phyloP scores from a whole-genome alignment of 192 early-diverging fungal species.

The Oehlia diaphana region DNA sequence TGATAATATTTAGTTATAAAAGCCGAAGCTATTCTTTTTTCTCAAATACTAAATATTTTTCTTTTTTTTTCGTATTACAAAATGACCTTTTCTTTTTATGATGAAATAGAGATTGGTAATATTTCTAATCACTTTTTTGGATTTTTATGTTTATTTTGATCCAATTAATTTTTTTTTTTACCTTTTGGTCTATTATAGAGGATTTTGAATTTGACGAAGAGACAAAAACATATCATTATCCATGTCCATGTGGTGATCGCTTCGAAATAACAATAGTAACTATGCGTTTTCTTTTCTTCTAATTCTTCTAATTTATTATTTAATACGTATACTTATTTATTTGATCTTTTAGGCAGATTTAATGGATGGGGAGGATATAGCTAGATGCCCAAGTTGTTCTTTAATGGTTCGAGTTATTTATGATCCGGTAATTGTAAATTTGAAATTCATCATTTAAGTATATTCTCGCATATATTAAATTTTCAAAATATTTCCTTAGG shows the following conservation, averaged over 20 bases:
- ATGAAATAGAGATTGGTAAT: background rate
- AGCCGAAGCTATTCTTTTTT: too few relatives aligned
- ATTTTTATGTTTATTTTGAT: background rate
- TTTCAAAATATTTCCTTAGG: background rate
- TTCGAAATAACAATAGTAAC: slow-evolving; percentile 81
- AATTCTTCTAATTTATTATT: slow-evolving; percentile 2
- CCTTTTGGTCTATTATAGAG: slow-evolving; percentile 41
- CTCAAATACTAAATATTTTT: too few relatives aligned
- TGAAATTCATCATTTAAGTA: too few relatives aligned
- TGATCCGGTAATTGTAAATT: slow-evolving; percentile 56
- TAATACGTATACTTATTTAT: background rate
- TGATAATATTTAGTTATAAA: too few relatives aligned
- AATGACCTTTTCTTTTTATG: background rate
- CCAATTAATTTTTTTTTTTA: slow-evolving; percentile 24
- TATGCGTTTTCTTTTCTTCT: background rate
- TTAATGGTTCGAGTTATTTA: slow-evolving; percentile 89
- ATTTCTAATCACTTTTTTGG: too few relatives aligned
- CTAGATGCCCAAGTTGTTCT: slow-evolving; percentile 90
- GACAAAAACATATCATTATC: slow-evolving; percentile 79
- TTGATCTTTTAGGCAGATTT: slow-evolving; percentile 61
- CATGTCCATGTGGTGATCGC: slow-evolving; percentile 96
- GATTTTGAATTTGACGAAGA: slow-evolving; percentile 95
- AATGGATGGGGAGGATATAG: slow-evolving; percentile 81
- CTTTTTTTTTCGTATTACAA: too few relatives aligned
- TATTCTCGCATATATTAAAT: background rate